phyloP scores from a whole-genome alignment of 2,329 filamentous ascomycete species.

The Beauveria asiatica region DNA sequence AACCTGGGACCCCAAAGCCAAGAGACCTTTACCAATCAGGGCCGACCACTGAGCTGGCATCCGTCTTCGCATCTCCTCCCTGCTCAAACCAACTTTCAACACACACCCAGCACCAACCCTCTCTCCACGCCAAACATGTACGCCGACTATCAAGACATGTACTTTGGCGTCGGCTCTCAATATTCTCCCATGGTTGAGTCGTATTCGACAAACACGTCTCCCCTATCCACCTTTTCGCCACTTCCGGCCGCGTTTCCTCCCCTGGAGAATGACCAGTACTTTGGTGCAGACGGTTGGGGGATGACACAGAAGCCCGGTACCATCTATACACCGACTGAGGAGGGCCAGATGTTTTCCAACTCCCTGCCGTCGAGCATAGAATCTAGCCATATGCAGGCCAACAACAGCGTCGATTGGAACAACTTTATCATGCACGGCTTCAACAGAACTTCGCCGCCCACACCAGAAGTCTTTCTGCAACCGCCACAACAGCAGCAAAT shows the following conservation, averaged over 20 bases:
- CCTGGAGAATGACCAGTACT: constrained; percentile 31
- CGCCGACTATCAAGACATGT: constrained; percentile 34
- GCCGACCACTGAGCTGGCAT: constrained; percentile 68
- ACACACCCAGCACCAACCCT: constrained; percentile 23
- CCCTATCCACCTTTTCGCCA: constrained; percentile 45
- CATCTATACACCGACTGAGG: constrained; percentile 19
- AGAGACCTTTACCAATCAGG: constrained; percentile 22
- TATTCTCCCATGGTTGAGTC: constrained; percentile 44
- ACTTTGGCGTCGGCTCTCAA: constrained; percentile 30
- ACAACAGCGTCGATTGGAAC: constrained; percentile 32
- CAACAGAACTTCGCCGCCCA: constrained; percentile 46
- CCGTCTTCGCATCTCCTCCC: constrained; percentile 44
- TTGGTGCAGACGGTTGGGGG: constrained; percentile 31
- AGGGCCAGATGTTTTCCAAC: constrained; percentile 21
- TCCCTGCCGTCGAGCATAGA: constrained; percentile 12
- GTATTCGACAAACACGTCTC: constrained; percentile 52
- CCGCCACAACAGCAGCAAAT: constrained; percentile 38
- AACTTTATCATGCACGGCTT: constrained; percentile 36
- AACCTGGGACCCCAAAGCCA: constrained; percentile 13
- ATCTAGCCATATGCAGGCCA: neutral
- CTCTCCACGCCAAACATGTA: constrained; percentile 29
- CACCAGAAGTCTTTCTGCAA: constrained; percentile 49
- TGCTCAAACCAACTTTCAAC: constrained; percentile 25
- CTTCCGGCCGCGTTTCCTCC: constrained; percentile 38
- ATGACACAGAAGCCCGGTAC: constrained; percentile 22